Evolutionary conservation across 352 stramenopile genomes (phyloP).

Genomic region (Pythium insidiosum): DNA sequence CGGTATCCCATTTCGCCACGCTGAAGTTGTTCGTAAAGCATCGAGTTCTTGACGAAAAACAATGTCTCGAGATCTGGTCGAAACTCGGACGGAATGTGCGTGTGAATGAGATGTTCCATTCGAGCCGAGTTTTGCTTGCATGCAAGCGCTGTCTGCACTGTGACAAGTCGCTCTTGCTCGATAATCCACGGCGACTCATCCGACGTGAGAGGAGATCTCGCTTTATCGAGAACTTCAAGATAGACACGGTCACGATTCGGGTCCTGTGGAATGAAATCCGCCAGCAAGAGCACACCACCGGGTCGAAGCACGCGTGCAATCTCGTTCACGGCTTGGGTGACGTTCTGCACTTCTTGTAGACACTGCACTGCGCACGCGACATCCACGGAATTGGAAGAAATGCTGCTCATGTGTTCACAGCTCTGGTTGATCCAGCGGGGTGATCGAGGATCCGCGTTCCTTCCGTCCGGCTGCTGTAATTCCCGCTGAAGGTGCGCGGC

Average conservation of each 20-base stretch:
- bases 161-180: slow-evolving; percentile 15
- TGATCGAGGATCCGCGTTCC: no score
- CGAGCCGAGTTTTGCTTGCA: slow-evolving; percentile 18
- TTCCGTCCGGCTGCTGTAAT: slow-evolving; percentile 16
- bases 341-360: slow-evolving; percentile 53
- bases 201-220: slow-evolving; percentile 4
- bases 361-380: slow-evolving; percentile 46
- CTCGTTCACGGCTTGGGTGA: slow-evolving; percentile 33
- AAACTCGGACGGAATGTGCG: slow-evolving; percentile 13
- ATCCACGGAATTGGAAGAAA: slow-evolving; percentile 46
- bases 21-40: slow-evolving; percentile 10
- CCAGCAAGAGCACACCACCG: slow-evolving; percentile 48
- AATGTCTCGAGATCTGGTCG: slow-evolving; percentile 17
- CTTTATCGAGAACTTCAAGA: slow-evolving; percentile 13
- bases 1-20: slow-evolving; percentile 18
- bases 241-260: slow-evolving; percentile 13
- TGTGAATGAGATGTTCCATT: slow-evolving; percentile 9
- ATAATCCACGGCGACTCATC: slow-evolving; percentile 11
- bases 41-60: slow-evolving; percentile 19
- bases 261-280: slow-evolving; percentile 51
- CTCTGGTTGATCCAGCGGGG: slow-evolving; percentile 55
- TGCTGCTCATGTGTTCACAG: slow-evolving; percentile 51
- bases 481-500: slow-evolving; percentile 15
- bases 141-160: slow-evolving; percentile 14
- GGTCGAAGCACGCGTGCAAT: slow-evolving; percentile 52